phyloP scores from a whole-genome alignment of 176 grass and related monocot species.

The Carex kokanica region DNA sequence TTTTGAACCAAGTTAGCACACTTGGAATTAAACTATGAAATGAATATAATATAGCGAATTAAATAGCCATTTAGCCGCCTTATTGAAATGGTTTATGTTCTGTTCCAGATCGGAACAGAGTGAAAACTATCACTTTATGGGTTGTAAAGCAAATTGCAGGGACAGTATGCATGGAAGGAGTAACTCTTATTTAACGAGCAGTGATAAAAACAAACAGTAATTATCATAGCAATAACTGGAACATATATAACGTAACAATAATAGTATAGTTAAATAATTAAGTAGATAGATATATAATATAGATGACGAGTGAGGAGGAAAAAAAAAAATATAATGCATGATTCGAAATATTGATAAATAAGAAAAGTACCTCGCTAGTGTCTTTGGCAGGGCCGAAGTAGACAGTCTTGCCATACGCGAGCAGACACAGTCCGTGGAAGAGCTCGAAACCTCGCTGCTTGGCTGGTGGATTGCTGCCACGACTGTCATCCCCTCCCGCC shows the following conservation, averaged over 20 bases:
- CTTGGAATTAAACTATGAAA: not conserved
- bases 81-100: not conserved
- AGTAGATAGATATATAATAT: not conserved
- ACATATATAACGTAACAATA: no score
- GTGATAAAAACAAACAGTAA: no score
- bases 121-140: not conserved
- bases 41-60: no score
- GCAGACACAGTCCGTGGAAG: constrained; percentile 66
- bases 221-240: no score
- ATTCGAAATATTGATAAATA: not conserved
- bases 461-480: constrained; percentile 89
- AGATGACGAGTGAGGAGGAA: not conserved
- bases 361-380: constrained; percentile 46
- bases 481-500: constrained; percentile 66
- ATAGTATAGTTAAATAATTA: no score
- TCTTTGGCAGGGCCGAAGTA: constrained; percentile 63
- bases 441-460: constrained; percentile 67
- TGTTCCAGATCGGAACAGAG: no score
- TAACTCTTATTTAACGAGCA: no score
- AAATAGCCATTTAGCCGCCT: no score
- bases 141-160: not conserved
- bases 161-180: no score
- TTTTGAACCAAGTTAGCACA: not conserved
- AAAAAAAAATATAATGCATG: no score
- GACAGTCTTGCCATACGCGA: constrained; percentile 73